A percentile compares a stretch with the other conserved stretches of the same genome.
Conservation (phyloP, 306 rosid species). For the Aeschynomene evenia region DNA sequence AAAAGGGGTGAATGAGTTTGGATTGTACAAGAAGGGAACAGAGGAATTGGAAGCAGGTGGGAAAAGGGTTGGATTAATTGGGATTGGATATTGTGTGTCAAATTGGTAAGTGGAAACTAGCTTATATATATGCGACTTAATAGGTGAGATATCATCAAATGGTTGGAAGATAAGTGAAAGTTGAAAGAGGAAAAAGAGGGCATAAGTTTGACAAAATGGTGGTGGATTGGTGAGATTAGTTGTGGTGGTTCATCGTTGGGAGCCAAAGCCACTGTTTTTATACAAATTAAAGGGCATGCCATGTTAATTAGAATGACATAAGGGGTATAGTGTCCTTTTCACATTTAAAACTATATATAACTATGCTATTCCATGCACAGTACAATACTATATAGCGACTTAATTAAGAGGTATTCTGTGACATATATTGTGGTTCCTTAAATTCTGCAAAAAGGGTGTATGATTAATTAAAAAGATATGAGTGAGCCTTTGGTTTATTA, state of each 20-base stretch:
- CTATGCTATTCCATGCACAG: background rate
- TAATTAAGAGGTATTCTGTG: background rate
- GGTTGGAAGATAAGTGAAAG: conserved; percentile 20
- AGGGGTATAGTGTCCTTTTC: background rate
- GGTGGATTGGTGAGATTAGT: conserved; percentile 49
- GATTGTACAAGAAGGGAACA: conserved; percentile 13
- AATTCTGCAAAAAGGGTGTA: conserved; percentile 17
- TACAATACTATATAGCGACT: background rate
- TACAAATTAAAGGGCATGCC: background rate
- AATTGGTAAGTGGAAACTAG: conserved; percentile 24
- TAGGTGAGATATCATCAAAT: background rate
- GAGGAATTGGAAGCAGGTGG: background rate
- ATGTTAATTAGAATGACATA: conserved; percentile 19
- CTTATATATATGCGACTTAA: background rate
- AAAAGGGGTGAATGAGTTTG: background rate
- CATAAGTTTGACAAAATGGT: conserved; percentile 33
- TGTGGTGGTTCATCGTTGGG: conserved; percentile 57
- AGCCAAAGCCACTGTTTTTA: conserved; percentile 29
- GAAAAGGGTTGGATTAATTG: background rate
- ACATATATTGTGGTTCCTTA: conserved; percentile 8
- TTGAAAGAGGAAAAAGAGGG: background rate
- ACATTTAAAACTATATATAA: background rate
- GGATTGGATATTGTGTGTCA: conserved; percentile 20
- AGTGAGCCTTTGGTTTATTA: conserved; percentile 6
- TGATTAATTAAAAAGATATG: background rate